Evolutionary conservation across 2,329 filamentous ascomycete genomes (phyloP).

Genomic region (Diaporthe helianthi): DNA sequence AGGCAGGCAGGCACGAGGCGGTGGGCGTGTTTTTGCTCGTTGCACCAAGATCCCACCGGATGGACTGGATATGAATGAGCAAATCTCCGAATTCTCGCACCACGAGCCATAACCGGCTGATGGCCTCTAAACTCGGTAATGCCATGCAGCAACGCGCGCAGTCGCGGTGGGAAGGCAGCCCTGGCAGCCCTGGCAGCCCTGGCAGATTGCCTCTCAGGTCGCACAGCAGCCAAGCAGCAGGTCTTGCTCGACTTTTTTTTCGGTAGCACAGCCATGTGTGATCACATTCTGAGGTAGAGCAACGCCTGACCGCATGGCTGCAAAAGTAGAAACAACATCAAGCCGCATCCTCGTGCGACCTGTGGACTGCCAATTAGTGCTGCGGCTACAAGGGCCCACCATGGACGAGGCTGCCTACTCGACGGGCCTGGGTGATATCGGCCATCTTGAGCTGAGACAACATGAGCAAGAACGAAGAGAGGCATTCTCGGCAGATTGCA

Average conservation of each 20-base stretch:
- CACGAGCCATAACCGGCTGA: not conserved
- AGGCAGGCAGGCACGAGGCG: no score
- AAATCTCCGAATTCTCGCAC: constrained; percentile 4
- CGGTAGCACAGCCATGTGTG: constrained; percentile 12
- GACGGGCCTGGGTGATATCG: not conserved
- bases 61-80: not conserved
- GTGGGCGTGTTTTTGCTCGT: not conserved
- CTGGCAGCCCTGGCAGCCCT: constrained; percentile 6
- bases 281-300: not conserved
- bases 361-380: not conserved
- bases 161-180: not conserved
- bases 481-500: constrained; percentile 13
- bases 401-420: not conserved
- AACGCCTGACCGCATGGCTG: not conserved
- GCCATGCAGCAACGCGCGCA: not conserved
- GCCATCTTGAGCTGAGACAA: constrained; percentile 22
- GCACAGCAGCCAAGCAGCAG: constrained; percentile 19
- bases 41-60: not conserved
- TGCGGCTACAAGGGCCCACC: constrained; percentile 2
- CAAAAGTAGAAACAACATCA: constrained; percentile 16
- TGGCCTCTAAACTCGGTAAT: not conserved
- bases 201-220: constrained; percentile 12
- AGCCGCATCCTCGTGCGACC: constrained; percentile 17
- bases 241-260: not conserved
- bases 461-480: not conserved